These are phyloP conservation scores for Colletotrichum scovillei DNA, from an alignment of 2,329 filamentous ascomycete species.

Conservation along the genomic window DNA sequence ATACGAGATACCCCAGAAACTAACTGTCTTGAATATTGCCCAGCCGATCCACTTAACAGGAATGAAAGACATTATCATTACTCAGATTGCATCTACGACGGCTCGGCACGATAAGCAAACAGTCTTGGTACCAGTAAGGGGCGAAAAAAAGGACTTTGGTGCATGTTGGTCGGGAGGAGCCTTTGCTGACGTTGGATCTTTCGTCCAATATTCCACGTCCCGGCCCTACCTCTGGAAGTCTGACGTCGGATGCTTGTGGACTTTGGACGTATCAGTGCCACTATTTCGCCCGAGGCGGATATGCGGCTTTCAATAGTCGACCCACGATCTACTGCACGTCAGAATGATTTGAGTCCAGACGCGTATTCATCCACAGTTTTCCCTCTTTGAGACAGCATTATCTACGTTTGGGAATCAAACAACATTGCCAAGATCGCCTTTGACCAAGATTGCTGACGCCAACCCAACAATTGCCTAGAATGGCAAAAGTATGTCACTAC, in stretches of 20 bases:
- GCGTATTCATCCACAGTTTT: background rate
- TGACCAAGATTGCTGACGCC: background rate
- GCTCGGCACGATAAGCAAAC: background rate
- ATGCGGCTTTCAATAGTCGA: slow-evolving; percentile 1
- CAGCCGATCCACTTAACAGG: background rate
- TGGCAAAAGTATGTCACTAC: too few species aligned
- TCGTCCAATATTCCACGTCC: background rate
- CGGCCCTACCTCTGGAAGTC: background rate
- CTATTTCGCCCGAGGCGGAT: too few species aligned
- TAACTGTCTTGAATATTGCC: background rate
- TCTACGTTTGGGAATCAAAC: background rate
- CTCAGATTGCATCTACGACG: background rate
- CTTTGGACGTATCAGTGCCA: background rate
- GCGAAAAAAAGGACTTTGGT: background rate
- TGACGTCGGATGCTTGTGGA: background rate
- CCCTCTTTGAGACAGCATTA: too few species aligned
- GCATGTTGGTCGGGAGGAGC: background rate
- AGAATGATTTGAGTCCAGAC: too few species aligned
- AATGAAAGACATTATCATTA: background rate
- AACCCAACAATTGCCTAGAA: background rate
- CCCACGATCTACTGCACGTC: background rate
- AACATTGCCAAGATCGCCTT: background rate
- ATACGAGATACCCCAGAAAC: too few species aligned
- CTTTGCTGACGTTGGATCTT: slow-evolving; percentile 11
- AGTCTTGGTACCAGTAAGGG: background rate